These are phyloP conservation scores for Penstemon davidsonii DNA, from an alignment of 257 asterid genomes.

Conservation along the genomic window DNA sequence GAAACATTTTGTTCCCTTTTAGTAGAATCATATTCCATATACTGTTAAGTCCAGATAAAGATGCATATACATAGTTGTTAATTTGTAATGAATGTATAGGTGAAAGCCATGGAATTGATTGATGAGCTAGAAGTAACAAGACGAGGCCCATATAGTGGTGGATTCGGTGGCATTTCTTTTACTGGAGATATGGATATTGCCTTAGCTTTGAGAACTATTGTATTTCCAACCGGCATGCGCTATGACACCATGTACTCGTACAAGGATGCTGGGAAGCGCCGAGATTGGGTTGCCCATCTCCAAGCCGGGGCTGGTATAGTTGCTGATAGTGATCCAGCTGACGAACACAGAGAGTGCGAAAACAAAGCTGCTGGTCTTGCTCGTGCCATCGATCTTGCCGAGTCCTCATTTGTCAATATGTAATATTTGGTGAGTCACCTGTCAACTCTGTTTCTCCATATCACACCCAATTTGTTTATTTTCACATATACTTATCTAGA, in stretches of 20 bases:
- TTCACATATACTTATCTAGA: background rate
- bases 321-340: constrained; percentile 91
- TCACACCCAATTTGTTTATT: too few relatives aligned
- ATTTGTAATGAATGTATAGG: constrained; percentile 44
- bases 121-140: constrained; percentile 81
- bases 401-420: constrained; percentile 83
- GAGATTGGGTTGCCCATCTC: constrained; percentile 92
- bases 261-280: constrained; percentile 50
- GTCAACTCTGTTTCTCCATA: background rate
- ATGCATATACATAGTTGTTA: background rate
- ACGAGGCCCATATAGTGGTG: constrained; percentile 98
- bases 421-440: constrained; percentile 11
- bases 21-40: background rate
- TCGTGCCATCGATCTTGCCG: constrained; percentile 98
- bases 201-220: constrained; percentile 84
- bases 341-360: constrained; percentile 91
- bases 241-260: constrained; percentile 83
- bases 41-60: background rate
- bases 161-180: constrained; percentile 94
- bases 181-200: constrained; percentile 96
- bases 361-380: constrained; percentile 97
- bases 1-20: background rate
- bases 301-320: constrained; percentile 97
- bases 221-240: constrained; percentile 69
- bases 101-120: constrained; percentile 96